Evolutionary conservation across 306 rosid genomes (phyloP).

Genomic region (Luffa aegyptiaca): DNA sequence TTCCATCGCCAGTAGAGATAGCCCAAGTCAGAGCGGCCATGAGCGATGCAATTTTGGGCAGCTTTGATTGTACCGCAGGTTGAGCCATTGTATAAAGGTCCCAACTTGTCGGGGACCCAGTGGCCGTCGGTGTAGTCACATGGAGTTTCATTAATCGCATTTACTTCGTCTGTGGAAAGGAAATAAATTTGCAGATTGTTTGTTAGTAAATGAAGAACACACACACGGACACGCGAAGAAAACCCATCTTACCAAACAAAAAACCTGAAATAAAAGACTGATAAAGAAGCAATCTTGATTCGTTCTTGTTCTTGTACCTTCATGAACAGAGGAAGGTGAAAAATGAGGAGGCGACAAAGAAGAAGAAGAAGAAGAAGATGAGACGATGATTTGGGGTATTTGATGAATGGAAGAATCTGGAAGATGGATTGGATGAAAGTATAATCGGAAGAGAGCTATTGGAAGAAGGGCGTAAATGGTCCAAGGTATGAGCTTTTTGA

Average conservation of each 20-base stretch:
- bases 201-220: neutral
- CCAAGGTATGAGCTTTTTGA: conserved; percentile 47
- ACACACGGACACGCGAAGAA: too few relatives aligned
- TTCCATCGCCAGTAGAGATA: conserved; percentile 81
- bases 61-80: conserved; percentile 69
- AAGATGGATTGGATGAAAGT: conserved; percentile 38
- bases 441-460: conserved; percentile 50
- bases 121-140: conserved; percentile 67
- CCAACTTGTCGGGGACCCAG: conserved; percentile 53
- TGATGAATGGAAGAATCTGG: conserved; percentile 26
- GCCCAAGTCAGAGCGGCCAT: conserved; percentile 60
- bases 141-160: conserved; percentile 12
- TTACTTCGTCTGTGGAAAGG: conserved; percentile 37
- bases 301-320: neutral
- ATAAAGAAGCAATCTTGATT: neutral
- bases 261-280: neutral
- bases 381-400: conserved; percentile 18
- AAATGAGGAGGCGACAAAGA: conserved; percentile 9
- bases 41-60: conserved; percentile 64
- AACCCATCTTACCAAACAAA: neutral
- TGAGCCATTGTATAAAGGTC: conserved; percentile 76
- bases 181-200: conserved; percentile 5
- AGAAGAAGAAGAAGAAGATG: conserved; percentile 17
- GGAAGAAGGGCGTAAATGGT: conserved; percentile 53
- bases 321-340: conserved; percentile 5